Evolutionary conservation across 169 alveolate genomes (phyloP).

Genomic region (Amoebophrya sp.): DNA sequence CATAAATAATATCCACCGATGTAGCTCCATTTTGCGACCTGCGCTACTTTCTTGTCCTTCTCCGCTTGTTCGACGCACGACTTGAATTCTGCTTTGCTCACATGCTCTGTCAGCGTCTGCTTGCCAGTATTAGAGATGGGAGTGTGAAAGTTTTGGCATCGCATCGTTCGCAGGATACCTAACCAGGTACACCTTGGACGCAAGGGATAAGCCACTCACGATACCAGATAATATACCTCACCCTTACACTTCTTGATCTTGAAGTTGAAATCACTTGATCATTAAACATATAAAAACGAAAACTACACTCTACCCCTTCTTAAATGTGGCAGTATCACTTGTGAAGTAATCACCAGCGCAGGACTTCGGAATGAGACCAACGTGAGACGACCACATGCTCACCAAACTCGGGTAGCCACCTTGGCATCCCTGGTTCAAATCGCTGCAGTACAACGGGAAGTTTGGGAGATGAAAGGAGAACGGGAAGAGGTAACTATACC

Average conservation of each 20-base stretch:
- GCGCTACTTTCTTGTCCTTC: background rate
- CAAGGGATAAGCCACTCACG: too few relatives aligned
- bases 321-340: background rate
- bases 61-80: background rate
- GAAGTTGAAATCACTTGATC: too few relatives aligned
- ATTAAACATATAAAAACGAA: too few relatives aligned
- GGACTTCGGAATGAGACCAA: background rate
- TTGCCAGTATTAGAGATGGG: too few relatives aligned
- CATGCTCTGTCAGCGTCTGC: background rate
- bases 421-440: constrained; percentile 16
- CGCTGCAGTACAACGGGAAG: background rate
- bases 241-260: too few relatives aligned
- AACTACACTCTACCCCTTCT: too few relatives aligned
- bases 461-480: too few relatives aligned
- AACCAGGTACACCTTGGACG: too few relatives aligned
- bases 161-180: too few relatives aligned
- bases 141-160: too few relatives aligned
- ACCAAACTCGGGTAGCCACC: background rate
- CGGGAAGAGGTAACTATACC: too few relatives aligned
- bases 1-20: background rate
- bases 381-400: background rate
- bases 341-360: background rate
- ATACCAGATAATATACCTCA: too few relatives aligned
- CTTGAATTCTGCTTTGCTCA: background rate
- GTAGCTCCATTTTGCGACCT: background rate